These are phyloP conservation scores for Hapsidospora chrysogenum DNA, from an alignment of 495 filamentous ascomycete genomes.

Conservation along the genomic window DNA sequence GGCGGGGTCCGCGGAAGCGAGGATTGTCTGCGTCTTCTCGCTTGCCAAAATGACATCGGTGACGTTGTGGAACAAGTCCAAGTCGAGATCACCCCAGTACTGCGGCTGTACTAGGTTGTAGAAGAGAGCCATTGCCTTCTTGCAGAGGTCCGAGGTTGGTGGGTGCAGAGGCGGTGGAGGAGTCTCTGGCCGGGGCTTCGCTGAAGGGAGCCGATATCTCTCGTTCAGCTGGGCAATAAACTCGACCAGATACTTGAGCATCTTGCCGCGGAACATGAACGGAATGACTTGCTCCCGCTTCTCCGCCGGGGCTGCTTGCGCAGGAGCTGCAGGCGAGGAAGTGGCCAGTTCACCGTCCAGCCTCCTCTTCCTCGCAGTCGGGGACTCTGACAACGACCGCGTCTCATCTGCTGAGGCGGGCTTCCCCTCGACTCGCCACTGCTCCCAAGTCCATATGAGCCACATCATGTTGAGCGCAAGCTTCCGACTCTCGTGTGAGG, in stretches of 20 bases:
- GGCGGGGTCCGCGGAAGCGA: slow-evolving; percentile 62
- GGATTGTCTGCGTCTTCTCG: slow-evolving; percentile 49
- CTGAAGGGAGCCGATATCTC: slow-evolving; percentile 56
- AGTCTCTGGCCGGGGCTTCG: slow-evolving; percentile 38
- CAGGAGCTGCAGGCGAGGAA: slow-evolving; percentile 30
- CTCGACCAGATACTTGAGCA: slow-evolving; percentile 84
- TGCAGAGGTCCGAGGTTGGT: slow-evolving; percentile 54
- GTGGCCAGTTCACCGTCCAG: slow-evolving; percentile 35
- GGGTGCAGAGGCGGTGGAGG: slow-evolving; percentile 31
- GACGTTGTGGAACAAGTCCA: slow-evolving; percentile 79
- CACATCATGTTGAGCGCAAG: slow-evolving; percentile 78
- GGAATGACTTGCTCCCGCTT: slow-evolving; percentile 54
- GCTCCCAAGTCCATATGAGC: slow-evolving; percentile 85
- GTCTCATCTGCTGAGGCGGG: slow-evolving; percentile 12
- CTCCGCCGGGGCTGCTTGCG: slow-evolving; percentile 29
- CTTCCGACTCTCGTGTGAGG: slow-evolving; percentile 86
- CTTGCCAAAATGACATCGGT: slow-evolving; percentile 67
- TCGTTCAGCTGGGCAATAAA: slow-evolving; percentile 85
- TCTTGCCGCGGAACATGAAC: slow-evolving; percentile 44
- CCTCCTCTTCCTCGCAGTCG: slow-evolving; percentile 59
- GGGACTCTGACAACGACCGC: slow-evolving; percentile 41
- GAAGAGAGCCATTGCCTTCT: slow-evolving; percentile 69
- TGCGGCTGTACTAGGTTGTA: slow-evolving; percentile 70
- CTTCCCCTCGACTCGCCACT: slow-evolving; percentile 49
- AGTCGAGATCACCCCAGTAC: slow-evolving; percentile 83